Percentiles rank a stretch among this genome's conserved stretches.
Conservation (phyloP, 768 basidiomycete genomes). For the Lentinula raphanica region DNA sequence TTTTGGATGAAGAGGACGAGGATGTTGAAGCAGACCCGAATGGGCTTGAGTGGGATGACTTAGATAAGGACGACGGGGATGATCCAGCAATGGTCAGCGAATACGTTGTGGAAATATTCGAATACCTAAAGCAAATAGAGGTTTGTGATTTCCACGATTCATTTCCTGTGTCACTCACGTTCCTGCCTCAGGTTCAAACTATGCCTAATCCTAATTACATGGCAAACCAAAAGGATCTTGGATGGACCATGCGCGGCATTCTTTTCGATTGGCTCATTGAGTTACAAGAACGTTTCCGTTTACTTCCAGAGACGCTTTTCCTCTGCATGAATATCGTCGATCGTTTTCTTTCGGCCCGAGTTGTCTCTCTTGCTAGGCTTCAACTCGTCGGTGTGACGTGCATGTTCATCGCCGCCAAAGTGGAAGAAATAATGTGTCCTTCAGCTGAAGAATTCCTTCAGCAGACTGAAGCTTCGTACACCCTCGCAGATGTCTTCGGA, state of each 20-base stretch:
- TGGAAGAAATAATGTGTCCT: slow-evolving; percentile 89
- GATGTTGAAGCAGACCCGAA: slow-evolving; percentile 43
- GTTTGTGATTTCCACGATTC: slow-evolving; percentile 31
- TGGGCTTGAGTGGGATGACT: slow-evolving; percentile 69
- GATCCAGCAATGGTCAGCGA: slow-evolving; percentile 92
- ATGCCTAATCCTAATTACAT: slow-evolving; percentile 86
- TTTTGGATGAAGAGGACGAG: slow-evolving; percentile 16
- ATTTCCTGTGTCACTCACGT: slow-evolving; percentile 7
- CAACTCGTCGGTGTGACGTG: slow-evolving; percentile 89
- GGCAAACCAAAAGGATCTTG: slow-evolving; percentile 74
- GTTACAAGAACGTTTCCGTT: slow-evolving; percentile 80
- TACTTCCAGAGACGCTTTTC: slow-evolving; percentile 89
- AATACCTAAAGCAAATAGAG: slow-evolving; percentile 80
- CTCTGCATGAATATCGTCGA: slow-evolving; percentile 83
- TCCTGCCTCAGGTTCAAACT: slow-evolving; percentile 48
- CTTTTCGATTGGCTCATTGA: slow-evolving; percentile 93
- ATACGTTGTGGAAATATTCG: slow-evolving; percentile 84
- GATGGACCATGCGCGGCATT: slow-evolving; percentile 85
- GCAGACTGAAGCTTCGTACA: slow-evolving; percentile 75
- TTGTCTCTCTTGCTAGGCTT: slow-evolving; percentile 76
- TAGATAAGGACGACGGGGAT: slow-evolving; percentile 83
- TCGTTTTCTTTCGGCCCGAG: slow-evolving; percentile 64
- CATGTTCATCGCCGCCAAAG: slow-evolving; percentile 86
- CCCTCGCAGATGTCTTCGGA: slow-evolving; percentile 74
- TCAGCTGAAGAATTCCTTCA: slow-evolving; percentile 75